phyloP scores from a whole-genome alignment of 2,329 filamentous ascomycete species.

The Botrytis pseudocinerea region DNA sequence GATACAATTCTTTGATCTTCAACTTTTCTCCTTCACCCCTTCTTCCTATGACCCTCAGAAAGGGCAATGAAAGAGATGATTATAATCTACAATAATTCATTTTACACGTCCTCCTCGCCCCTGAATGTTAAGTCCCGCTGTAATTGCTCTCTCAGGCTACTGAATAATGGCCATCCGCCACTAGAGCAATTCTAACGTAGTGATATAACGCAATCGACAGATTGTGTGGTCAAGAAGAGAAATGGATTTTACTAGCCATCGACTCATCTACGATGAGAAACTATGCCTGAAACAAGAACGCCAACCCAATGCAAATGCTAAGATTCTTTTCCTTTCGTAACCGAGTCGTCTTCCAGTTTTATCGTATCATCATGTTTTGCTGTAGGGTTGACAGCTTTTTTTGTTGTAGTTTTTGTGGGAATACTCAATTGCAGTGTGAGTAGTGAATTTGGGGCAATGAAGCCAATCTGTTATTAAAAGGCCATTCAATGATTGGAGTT shows the following conservation, averaged over 20 bases:
- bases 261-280: not conserved
- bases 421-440: conserved; percentile 1
- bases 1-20: conserved; percentile 4
- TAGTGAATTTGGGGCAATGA: not conserved
- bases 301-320: conserved; percentile 16
- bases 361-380: conserved; percentile 23
- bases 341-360: conserved; percentile 6
- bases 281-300: conserved; percentile 1
- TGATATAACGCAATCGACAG: not conserved
- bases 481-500: not conserved
- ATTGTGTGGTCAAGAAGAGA: not conserved
- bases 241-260: not conserved
- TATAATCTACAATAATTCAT: conserved; percentile 9
- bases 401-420: not conserved
- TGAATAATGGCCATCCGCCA: not conserved
- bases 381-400: conserved; percentile 4
- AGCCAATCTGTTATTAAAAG: not conserved
- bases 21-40: not conserved
- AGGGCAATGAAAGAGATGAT: not conserved
- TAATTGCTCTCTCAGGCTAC: not conserved
- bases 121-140: not conserved
- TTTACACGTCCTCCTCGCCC: not conserved
- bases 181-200: conserved; percentile 1
- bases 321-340: conserved; percentile 4
- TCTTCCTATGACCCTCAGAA: not conserved